Evolutionary conservation across 192 early-diverging fungal genomes (phyloP), one percentile per base, ranked within the genome.

Genomic region (Obelidium mucronatum): DNA sequence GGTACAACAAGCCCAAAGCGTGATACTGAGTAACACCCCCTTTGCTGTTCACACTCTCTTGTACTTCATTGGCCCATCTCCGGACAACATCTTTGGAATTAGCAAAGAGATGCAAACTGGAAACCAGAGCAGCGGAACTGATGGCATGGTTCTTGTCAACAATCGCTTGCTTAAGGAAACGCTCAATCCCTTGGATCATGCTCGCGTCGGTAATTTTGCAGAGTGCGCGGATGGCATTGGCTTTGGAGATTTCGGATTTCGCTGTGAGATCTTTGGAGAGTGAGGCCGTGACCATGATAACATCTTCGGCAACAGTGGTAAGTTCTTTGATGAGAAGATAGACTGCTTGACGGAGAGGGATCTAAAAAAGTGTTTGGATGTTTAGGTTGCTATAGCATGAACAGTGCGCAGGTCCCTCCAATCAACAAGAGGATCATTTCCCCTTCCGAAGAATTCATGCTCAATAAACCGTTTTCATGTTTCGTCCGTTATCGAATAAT

Each of bases 321-420:
- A 99, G 88, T 82, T 99, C 97, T 82, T 98, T 97, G 84, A 99
- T 99, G 35, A 94, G 91, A 69, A 99, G 85, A 73, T 98, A 98
- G 61, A 98, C 92, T 93, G 97, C 96, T 86, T 99, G 97, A 54
- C 97, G 92, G 77, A 99, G 81, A 26, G 95, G 87, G 72, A 93
- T 93, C 94, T 95, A 85, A 17, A 34, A 54, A 37, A 42, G 66
- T 19, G 55, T 8, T 0, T 5, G 37, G 62, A 26, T 55, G 78
- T 65, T 60, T 60, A 30, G 34, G 59, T 30, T 66, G 31, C 22
- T n/a, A n/a, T n/a, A n/a, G n/a, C n/a, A n/a, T n/a, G n/a, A n/a
- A n/a, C n/a, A n/a, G n/a, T n/a, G n/a, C n/a, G n/a, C n/a, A n/a
- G n/a, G n/a, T n/a, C n/a, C n/a, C n/a, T n/a, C n/a, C n/a, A n/a